Base-by-base conservation (phyloP, 2,329 filamentous ascomycete species). In the Pezicula neosporulosa region DNA sequence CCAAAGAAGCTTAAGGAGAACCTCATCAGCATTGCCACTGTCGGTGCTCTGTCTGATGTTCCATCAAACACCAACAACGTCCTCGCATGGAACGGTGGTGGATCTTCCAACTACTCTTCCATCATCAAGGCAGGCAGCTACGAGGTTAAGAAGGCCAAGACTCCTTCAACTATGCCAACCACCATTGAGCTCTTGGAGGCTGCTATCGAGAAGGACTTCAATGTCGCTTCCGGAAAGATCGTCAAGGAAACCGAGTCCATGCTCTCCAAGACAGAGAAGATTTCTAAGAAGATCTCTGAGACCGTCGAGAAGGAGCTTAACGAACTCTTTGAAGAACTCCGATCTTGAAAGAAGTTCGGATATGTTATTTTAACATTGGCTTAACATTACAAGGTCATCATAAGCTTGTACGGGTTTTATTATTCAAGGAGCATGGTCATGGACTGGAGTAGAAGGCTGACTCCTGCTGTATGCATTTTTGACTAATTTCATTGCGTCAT, bases 51-150 rank as follows among this genome's bases (percentile, higher is more conserved):
- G 50, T 80, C 78, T 61, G 91, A 95, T 64, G 86, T 99, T 48
- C 93, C 93, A 59, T 78, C 77, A 47, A 85, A 89, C 70, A 99
- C 95, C 62, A 85, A 85, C 70, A 99, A 99, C 83, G 80, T 96
- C 68, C 90, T 99, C 57, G 93, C 93, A 72, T 99, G 92, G 93
- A 99, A 99, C 83, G 94, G 95, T 70, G 95, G 91, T 76, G 94
- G 94, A 67, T 88, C 83, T 68, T 85, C 81, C 77, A 96, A 99
- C 87, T 97, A 89, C 83, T 81, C 82, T 55, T 78, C 88, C 63
- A 96, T 97, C 66, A 73, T 96, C 58, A 75, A 83, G 63, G 77
- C 83, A 63, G 89, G 90, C 66, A 77, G 82, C 65, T 93, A 92
- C 78, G 79, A 81, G 62, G 77, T 71, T 58, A 74, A 80, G 66